These are phyloP conservation scores for Populus simonii DNA, from an alignment of 345 rosid genomes.

Conservation along the genomic window DNA sequence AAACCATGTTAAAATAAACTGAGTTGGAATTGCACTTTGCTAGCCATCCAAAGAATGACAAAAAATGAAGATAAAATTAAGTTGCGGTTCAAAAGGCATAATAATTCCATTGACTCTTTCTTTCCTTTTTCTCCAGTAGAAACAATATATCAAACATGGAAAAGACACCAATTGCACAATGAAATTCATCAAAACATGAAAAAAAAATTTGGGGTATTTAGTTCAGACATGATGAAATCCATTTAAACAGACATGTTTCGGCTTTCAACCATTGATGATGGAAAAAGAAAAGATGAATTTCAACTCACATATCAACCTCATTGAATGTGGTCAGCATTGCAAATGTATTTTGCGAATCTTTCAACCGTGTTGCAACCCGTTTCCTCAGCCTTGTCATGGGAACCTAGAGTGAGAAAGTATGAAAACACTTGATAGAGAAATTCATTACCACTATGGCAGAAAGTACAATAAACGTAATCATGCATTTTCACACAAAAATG, in stretches of 20 bases:
- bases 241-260: neutral
- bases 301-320: constrained; percentile 82
- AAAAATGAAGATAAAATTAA: neutral
- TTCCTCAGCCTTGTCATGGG: constrained; percentile 95
- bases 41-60: neutral
- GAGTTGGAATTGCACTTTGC: neutral
- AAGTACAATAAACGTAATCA: neutral
- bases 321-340: constrained; percentile 89
- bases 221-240: neutral
- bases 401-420: constrained; percentile 40
- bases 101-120: neutral
- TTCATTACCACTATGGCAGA: neutral
- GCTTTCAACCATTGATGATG: neutral
- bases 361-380: constrained; percentile 82
- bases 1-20: neutral
- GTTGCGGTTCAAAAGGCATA: neutral
- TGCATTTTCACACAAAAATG: neutral
- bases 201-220: no score
- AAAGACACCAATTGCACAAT: neutral
- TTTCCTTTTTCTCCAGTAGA: neutral
- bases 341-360: constrained; percentile 91
- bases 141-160: neutral
- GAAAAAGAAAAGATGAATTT: neutral
- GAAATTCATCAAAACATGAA: no score
- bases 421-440: neutral